These are phyloP conservation scores for Cicer chorassanicum DNA, from an alignment of 306 rosid species.

Conservation along the genomic window DNA sequence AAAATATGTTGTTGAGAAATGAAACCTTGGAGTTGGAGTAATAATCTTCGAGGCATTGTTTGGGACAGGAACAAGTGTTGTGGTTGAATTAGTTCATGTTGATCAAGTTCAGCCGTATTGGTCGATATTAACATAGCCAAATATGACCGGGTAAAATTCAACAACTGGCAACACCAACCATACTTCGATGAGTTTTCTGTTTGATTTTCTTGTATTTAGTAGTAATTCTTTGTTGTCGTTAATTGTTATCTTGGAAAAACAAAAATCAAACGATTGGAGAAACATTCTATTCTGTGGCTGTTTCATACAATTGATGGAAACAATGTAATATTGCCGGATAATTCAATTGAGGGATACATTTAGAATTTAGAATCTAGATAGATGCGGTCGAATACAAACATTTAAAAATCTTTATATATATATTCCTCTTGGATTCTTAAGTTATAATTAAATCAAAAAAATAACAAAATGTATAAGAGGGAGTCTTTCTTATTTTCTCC, in stretches of 20 bases:
- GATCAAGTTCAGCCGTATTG: background rate
- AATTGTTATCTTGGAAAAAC: constrained; percentile 20
- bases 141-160: constrained; percentile 28
- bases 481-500: constrained; percentile 9
- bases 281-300: constrained; percentile 13
- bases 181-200: background rate
- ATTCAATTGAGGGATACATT: constrained; percentile 24
- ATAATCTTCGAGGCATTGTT: constrained; percentile 55
- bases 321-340: constrained; percentile 39
- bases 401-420: background rate
- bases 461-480: background rate
- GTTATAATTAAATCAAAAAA: background rate
- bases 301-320: constrained; percentile 50
- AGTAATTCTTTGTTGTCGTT: constrained; percentile 13
- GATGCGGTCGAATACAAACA: constrained; percentile 45
- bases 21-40: constrained; percentile 61
- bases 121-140: constrained; percentile 35
- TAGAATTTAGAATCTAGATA: background rate
- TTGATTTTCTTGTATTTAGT: constrained; percentile 9
- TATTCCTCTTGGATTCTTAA: background rate
- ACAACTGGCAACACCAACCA: constrained; percentile 46
- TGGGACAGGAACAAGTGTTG: constrained; percentile 29
- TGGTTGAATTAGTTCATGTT: background rate
- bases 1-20: background rate
- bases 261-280: constrained; percentile 21